Percentiles rank a stretch among this genome's conserved stretches.
Evolutionary conservation across 108 stramenopile species (phyloP).

Genomic region (Fragilaria radians): DNA sequence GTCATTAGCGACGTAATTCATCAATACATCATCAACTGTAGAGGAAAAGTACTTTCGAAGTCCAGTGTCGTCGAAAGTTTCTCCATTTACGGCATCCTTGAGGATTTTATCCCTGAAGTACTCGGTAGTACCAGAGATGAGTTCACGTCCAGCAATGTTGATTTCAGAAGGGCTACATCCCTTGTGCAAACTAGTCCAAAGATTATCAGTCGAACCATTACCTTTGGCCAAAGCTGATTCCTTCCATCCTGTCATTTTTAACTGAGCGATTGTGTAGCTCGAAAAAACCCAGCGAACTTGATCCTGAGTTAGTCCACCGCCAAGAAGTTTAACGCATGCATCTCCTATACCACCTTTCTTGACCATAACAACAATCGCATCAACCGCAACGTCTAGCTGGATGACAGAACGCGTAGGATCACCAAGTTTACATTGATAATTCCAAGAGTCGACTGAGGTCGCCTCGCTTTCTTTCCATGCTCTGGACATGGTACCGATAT

Average conservation of each 20-base stretch:
- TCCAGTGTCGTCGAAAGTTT: not conserved
- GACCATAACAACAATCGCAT: not conserved
- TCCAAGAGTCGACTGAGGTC: not conserved
- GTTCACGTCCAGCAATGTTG: not conserved
- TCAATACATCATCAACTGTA: not conserved
- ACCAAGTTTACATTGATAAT: not conserved
- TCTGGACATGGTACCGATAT: not conserved
- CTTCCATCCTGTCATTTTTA: not conserved
- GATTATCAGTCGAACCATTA: not conserved
- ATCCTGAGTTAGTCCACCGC: not conserved
- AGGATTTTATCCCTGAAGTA: not conserved
- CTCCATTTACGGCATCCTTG: not conserved
- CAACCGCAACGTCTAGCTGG: not conserved
- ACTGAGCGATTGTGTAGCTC: not conserved
- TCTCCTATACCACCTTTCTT: not conserved
- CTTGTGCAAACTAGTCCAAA: not conserved
- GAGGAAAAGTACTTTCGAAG: not conserved
- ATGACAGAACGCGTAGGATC: not conserved
- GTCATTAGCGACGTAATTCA: not conserved
- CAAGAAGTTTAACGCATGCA: not conserved
- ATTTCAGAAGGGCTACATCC: not conserved
- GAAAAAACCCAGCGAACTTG: not conserved
- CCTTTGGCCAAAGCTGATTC: not conserved
- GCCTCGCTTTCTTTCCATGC: not conserved
- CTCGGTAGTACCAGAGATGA: not conserved